phyloP scores from a whole-genome alignment of 2,329 filamentous ascomycete genomes.

The Spiromastix sp. region DNA sequence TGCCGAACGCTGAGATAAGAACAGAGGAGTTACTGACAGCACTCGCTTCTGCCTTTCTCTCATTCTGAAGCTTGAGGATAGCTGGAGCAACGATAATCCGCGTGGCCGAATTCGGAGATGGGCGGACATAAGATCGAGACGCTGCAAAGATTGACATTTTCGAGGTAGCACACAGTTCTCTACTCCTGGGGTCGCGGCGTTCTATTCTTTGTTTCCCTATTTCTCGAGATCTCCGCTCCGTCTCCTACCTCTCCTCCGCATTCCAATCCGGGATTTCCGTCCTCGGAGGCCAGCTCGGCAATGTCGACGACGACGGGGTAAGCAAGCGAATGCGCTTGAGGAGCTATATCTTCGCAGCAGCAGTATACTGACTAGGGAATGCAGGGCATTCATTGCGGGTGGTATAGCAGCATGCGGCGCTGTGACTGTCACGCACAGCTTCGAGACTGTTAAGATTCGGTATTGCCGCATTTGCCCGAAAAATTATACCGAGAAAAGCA shows the following conservation, averaged over 20 bases:
- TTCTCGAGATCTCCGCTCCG: background rate
- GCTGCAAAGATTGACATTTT: no score
- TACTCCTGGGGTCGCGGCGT: background rate
- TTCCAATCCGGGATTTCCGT: background rate
- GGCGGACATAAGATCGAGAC: no score
- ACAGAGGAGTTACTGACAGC: no score
- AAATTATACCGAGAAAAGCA: background rate
- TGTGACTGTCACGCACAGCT: constrained; percentile 93
- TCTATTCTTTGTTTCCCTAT: constrained; percentile 3
- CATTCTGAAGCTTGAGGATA: no score
- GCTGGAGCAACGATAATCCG: no score
- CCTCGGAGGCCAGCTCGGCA: constrained; percentile 2
- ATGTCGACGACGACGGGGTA: constrained; percentile 49
- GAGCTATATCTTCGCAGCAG: no score
- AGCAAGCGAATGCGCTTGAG: no score
- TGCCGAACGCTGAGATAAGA: no score
- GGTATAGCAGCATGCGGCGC: constrained; percentile 95
- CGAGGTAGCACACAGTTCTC: no score
- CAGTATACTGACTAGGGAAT: no score
- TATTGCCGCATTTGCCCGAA: constrained; percentile 32
- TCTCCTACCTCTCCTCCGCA: background rate
- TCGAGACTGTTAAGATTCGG: constrained; percentile 98
- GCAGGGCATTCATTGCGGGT: constrained; percentile 81
- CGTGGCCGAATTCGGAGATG: no score
- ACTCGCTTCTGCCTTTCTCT: no score